phyloP scores from a whole-genome alignment of 345 rosid genomes.

The Tarenaya hassleriana region DNA sequence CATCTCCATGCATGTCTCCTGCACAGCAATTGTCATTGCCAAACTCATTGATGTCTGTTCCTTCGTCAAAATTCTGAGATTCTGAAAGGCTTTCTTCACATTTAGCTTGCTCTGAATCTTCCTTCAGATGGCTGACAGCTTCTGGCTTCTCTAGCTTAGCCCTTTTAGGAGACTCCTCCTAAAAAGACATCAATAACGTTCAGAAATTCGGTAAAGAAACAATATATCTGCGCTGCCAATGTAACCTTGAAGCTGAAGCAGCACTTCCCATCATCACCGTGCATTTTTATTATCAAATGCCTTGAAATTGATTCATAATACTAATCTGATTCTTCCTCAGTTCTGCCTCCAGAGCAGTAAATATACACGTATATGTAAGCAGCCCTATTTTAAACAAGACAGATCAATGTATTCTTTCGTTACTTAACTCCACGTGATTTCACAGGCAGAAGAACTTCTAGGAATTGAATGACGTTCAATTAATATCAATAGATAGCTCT shows the following conservation, averaged over 20 bases:
- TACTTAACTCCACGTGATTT: neutral
- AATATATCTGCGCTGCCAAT: neutral
- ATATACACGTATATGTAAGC: too few species aligned
- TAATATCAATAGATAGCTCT: neutral
- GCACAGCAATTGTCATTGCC: constrained; percentile 16
- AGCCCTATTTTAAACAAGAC: too few species aligned
- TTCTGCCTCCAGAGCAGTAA: too few species aligned
- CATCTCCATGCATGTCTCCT: constrained; percentile 12
- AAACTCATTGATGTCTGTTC: constrained; percentile 10
- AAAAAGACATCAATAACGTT: constrained; percentile 17
- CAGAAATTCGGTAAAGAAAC: constrained; percentile 17
- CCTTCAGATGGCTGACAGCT: constrained; percentile 6
- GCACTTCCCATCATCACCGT: too few species aligned
- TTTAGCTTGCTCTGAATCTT: constrained; percentile 13
- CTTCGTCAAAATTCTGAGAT: constrained; percentile 5
- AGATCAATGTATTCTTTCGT: too few species aligned
- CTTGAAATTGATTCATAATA: too few species aligned
- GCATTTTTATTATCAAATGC: too few species aligned
- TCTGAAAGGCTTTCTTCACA: constrained; percentile 15
- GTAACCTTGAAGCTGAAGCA: neutral
- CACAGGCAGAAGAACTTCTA: neutral
- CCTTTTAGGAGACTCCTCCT: constrained; percentile 25
- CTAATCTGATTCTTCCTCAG: too few species aligned
- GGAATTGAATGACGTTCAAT: neutral
- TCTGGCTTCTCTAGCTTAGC: constrained; percentile 14